A percentile compares a stretch with the other conserved stretches of the same genome.
Conservation (phyloP, 73 alveolate genomes). For the Paramecium sexaurelia region DNA sequence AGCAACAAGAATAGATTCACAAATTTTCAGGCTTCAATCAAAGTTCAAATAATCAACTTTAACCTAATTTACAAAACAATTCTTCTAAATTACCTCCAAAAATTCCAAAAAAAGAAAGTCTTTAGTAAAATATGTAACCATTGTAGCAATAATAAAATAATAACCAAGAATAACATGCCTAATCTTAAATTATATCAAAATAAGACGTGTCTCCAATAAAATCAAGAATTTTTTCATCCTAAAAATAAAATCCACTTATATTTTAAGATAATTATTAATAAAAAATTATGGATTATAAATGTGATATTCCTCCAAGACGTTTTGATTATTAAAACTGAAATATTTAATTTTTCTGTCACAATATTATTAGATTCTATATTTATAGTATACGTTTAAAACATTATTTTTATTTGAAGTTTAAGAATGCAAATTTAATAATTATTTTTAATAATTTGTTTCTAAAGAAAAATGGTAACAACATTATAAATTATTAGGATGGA, state of each 20-base stretch:
- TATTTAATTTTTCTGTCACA: not conserved
- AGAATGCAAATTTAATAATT: not conserved
- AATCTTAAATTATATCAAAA: not conserved
- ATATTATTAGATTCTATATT: not conserved
- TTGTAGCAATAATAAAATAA: not conserved
- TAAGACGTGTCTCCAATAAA: not conserved
- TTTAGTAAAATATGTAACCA: not conserved
- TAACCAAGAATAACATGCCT: not conserved
- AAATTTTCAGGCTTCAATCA: not conserved
- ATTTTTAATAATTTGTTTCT: not conserved
- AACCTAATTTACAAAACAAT: not conserved
- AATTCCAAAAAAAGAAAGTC: not conserved
- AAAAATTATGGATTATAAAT: constrained; percentile 7
- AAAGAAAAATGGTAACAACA: constrained; percentile 16
- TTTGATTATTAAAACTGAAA: constrained; percentile 22
- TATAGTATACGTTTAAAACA: not conserved
- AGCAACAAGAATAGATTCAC: not conserved
- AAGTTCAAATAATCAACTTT: not conserved
- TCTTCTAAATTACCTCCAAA: not conserved
- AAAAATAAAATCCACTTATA: not conserved
- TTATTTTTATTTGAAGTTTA: not conserved
- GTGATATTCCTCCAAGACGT: not conserved
- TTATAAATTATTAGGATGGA: not conserved
- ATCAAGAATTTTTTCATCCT: not conserved
- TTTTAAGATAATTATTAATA: not conserved